Evolutionary conservation across 108 stramenopile species (phyloP), one percentile per base, ranked within the genome.

Genomic region (Heterococcus sp.): DNA sequence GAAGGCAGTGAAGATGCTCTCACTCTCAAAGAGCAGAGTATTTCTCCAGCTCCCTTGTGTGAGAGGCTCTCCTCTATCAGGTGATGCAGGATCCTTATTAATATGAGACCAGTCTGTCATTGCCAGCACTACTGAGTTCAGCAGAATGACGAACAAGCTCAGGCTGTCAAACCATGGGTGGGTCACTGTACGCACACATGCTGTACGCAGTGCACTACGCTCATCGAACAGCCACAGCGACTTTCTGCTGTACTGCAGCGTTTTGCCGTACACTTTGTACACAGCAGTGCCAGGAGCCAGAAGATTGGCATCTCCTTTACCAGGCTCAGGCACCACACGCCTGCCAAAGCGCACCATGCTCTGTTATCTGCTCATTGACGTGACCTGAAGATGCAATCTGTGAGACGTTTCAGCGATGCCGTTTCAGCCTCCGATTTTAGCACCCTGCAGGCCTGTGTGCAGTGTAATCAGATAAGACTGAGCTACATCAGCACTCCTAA

Each of bases 101-200:
- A 80, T 79, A 4, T 32, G 32, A 2, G 76, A 73, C 65, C 66
- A 82, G 78, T 82, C 81, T 5, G 81, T 66, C 78, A 82, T n/a
- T n/a, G 78, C 81, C 65, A 82, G 78, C 27, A 80, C 35, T 2
- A 82, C 28, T 2, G 81, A 82, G 79, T 82, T 82, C 72, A 82
- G 32, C 2, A 74, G 64, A 27, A 82, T 82, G 11, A 82, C 8
- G 14, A 75, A 71, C 30, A 82, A 74, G 31, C 78, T 80, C 39
- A 82, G 34, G 21, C 81, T 71, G 11, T 82, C 81, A 74, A 82
- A 82, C 73, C 39, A 82, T 2, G 70, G 76, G 78, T 80, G 75
- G 27, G 76, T 26, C 27, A 80, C 29, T 2, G 36, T 37, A 8
- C 31, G 35, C 28, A 69, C 67, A 0, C 26, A 65, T 0, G 27